A percentile compares a stretch with the other conserved stretches of the same genome.
Evolutionary conservation across 805 yeast genomes (phyloP).

Genomic region (Nakazawaea ambrosiae): DNA sequence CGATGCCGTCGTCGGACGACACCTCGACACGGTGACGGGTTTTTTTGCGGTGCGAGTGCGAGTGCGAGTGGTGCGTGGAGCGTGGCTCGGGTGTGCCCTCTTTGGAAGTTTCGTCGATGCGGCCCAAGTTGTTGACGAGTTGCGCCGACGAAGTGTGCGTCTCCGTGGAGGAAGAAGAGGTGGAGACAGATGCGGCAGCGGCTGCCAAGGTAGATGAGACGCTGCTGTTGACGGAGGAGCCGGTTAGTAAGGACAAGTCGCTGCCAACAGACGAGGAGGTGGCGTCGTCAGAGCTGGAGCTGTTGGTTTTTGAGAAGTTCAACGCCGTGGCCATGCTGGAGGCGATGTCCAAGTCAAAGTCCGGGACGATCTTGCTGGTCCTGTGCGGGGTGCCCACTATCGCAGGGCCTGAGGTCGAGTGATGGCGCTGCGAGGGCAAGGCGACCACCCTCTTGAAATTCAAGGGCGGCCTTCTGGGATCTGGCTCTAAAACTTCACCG

Average conservation of each 20-base stretch:
- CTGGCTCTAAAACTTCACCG: conserved; percentile 7
- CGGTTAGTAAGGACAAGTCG: conserved; percentile 29
- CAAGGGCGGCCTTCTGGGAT: conserved; percentile 6
- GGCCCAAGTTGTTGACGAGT: conserved; percentile 19
- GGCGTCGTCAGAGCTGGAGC: conserved; percentile 10
- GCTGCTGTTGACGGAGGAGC: conserved; percentile 20
- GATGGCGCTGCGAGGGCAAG: conserved; percentile 2
- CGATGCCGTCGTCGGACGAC: conserved; percentile 24
- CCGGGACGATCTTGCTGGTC: background rate
- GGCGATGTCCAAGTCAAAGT: conserved; percentile 34
- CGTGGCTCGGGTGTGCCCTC: conserved; percentile 22
- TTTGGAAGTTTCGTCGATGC: conserved; percentile 27
- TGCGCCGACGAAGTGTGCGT: background rate
- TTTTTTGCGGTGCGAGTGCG: background rate
- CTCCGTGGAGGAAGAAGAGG: background rate
- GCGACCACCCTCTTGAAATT: conserved; percentile 10
- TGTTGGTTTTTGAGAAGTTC: conserved; percentile 11
- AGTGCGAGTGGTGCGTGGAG: background rate
- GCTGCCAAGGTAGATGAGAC: conserved; percentile 16
- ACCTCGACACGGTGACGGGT: background rate
- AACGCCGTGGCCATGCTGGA: conserved; percentile 37
- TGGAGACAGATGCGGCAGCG: conserved; percentile 13
- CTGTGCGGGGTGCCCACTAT: background rate
- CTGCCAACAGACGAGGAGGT: conserved; percentile 37
- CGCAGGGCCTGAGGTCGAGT: background rate